Evolutionary conservation across 1,284 basidiomycete species (phyloP).

Genomic region (Papiliotrema laurentii): DNA sequence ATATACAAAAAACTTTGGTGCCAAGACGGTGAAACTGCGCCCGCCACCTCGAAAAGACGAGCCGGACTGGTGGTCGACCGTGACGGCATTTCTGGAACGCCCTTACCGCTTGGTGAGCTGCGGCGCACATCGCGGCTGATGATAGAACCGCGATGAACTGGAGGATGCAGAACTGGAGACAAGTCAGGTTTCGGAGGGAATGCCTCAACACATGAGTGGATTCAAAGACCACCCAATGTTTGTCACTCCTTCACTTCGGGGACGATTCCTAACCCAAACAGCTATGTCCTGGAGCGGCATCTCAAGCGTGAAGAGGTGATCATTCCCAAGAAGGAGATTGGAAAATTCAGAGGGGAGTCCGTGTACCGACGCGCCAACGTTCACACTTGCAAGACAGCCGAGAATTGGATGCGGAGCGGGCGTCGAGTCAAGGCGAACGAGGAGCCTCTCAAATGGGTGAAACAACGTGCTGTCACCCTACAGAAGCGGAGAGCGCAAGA

Average conservation of each 20-base stretch:
- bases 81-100: slow-evolving; percentile 61
- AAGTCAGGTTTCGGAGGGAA: slow-evolving; percentile 76
- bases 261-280: slow-evolving; percentile 41
- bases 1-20: slow-evolving; percentile 71
- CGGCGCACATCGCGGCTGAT: not conserved
- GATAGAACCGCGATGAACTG: slow-evolving; percentile 79
- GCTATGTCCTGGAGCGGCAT: slow-evolving; percentile 84
- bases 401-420: slow-evolving; percentile 92
- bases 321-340: slow-evolving; percentile 75
- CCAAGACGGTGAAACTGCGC: slow-evolving; percentile 77
- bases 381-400: slow-evolving; percentile 76
- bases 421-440: slow-evolving; percentile 66
- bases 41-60: slow-evolving; percentile 62
- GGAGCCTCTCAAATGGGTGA: slow-evolving; percentile 86
- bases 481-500: slow-evolving; percentile 79
- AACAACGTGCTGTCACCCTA: slow-evolving; percentile 78
- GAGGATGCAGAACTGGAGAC: slow-evolving; percentile 89
- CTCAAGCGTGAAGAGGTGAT: slow-evolving; percentile 85
- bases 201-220: slow-evolving; percentile 83
- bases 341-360: slow-evolving; percentile 85
- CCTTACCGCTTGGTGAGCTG: slow-evolving; percentile 70
- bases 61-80: slow-evolving; percentile 78
- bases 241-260: too few relatives aligned
- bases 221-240: slow-evolving; percentile 96
- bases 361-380: slow-evolving; percentile 88